Conservation (phyloP, 2,329 filamentous ascomycete genomes). For the Orbilia oligospora region DNA sequence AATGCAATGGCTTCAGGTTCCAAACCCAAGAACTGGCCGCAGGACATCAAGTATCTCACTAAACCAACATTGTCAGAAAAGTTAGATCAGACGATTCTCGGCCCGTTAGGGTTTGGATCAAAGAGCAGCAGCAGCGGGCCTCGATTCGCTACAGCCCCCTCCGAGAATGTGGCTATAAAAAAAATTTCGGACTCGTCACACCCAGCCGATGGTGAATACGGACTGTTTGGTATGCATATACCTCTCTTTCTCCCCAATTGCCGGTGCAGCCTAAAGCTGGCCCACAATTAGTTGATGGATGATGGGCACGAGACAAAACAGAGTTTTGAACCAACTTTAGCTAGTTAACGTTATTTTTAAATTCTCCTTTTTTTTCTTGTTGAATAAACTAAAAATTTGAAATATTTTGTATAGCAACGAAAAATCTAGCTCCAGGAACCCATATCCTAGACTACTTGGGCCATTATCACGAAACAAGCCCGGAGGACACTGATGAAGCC, state of each 20-base stretch:
- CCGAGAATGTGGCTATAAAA: constrained; percentile 61
- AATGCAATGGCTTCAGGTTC: constrained; percentile 43
- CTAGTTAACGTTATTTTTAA: constrained; percentile 35
- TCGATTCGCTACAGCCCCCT: constrained; percentile 48
- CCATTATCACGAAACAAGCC: constrained; percentile 70
- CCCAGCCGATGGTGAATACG: constrained; percentile 55
- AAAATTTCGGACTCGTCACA: constrained; percentile 51
- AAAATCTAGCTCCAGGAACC: constrained; percentile 71
- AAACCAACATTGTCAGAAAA: constrained; percentile 56
- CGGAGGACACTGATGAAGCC: constrained; percentile 66
- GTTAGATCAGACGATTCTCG: constrained; percentile 44
- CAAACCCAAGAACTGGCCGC: constrained; percentile 57
- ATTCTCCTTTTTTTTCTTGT: too few species aligned
- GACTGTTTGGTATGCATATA: constrained; percentile 54
- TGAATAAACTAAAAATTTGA: constrained; percentile 8
- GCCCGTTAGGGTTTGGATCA: constrained; percentile 39
- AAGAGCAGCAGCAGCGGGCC: constrained; percentile 25
- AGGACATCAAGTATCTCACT: constrained; percentile 51
- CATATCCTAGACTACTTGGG: constrained; percentile 77
- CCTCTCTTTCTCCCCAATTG: constrained; percentile 3
- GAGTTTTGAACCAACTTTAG: constrained; percentile 7
- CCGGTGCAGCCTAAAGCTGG: constrained; percentile 55
- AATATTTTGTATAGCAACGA: constrained; percentile 68
- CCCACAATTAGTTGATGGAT: constrained; percentile 1
- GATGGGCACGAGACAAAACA: constrained; percentile 5